These are phyloP conservation scores for Tarenaya hassleriana DNA, from an alignment of 345 rosid species.

Conservation along the genomic window DNA sequence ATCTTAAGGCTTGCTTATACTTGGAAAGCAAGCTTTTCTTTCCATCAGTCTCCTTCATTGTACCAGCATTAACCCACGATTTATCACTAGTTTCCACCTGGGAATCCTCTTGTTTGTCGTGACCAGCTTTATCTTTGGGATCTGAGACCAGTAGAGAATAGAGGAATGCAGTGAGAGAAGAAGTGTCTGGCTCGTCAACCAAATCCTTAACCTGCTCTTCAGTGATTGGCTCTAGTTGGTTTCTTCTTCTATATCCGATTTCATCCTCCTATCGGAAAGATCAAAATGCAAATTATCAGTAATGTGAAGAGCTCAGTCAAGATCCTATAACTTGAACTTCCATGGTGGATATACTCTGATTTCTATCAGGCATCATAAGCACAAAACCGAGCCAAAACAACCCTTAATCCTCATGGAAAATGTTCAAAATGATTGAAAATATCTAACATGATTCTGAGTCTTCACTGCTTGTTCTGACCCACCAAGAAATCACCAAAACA, in stretches of 20 bases:
- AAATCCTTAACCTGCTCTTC: constrained; percentile 40
- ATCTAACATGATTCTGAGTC: background rate
- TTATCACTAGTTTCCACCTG: constrained; percentile 36
- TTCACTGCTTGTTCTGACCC: no score
- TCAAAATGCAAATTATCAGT: constrained; percentile 8
- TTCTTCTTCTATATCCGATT: no score
- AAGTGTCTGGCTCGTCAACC: constrained; percentile 81
- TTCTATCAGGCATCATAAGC: no score
- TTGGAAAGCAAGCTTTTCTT: constrained; percentile 61
- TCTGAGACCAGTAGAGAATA: constrained; percentile 64
- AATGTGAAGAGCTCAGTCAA: no score
- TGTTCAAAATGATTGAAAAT: background rate
- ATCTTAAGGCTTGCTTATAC: constrained; percentile 66
- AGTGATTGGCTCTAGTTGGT: constrained; percentile 36
- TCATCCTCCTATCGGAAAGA: no score
- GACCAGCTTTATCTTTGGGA: constrained; percentile 24
- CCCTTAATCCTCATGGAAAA: background rate
- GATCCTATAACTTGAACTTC: no score
- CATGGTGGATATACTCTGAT: background rate
- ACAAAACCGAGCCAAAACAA: background rate
- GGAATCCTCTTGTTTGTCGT: constrained; percentile 23
- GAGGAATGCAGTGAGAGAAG: constrained; percentile 88
- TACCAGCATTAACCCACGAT: constrained; percentile 26
- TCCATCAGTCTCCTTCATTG: constrained; percentile 45
- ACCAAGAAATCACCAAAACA: no score